Evolutionary conservation across 495 filamentous ascomycete genomes (phyloP).

Genomic region (Penicillium mononematosum): DNA sequence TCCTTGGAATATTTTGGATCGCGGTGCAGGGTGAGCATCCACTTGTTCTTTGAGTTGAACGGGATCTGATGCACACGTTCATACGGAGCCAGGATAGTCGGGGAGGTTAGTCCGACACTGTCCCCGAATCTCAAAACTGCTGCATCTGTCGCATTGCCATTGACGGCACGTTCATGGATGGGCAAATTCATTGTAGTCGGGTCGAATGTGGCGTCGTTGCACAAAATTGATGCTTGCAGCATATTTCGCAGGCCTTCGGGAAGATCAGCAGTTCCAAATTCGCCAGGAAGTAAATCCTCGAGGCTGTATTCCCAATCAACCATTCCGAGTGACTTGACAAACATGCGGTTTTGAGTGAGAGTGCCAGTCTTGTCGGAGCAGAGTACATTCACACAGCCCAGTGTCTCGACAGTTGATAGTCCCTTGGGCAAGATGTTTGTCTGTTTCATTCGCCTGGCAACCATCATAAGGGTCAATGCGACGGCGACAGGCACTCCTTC

Average conservation of each 20-base stretch:
- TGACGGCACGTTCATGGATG: slow-evolving; percentile 55
- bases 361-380: slow-evolving; percentile 76
- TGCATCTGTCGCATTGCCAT: slow-evolving; percentile 72
- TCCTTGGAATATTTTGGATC: slow-evolving; percentile 15
- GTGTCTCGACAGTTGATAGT: slow-evolving; percentile 68
- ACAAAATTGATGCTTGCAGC: slow-evolving; percentile 44
- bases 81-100: slow-evolving; percentile 43
- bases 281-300: slow-evolving; percentile 20
- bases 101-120: slow-evolving; percentile 50
- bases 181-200: slow-evolving; percentile 53
- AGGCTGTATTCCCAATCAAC: slow-evolving; percentile 33
- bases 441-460: slow-evolving; percentile 62
- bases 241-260: slow-evolving; percentile 24
- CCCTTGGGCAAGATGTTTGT: slow-evolving; percentile 67
- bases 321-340: slow-evolving; percentile 42
- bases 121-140: slow-evolving; percentile 68
- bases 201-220: slow-evolving; percentile 71
- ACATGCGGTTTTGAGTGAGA: slow-evolving; percentile 57
- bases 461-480: slow-evolving; percentile 59
- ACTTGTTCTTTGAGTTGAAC: slow-evolving; percentile 81
- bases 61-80: slow-evolving; percentile 63
- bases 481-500: slow-evolving; percentile 69
- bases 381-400: slow-evolving; percentile 68
- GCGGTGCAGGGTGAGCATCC: slow-evolving; percentile 40
- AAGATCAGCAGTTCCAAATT: slow-evolving; percentile 10